Conservation (phyloP, 2,329 filamentous ascomycete genomes). For the Bimuria novae-zelandiae region DNA sequence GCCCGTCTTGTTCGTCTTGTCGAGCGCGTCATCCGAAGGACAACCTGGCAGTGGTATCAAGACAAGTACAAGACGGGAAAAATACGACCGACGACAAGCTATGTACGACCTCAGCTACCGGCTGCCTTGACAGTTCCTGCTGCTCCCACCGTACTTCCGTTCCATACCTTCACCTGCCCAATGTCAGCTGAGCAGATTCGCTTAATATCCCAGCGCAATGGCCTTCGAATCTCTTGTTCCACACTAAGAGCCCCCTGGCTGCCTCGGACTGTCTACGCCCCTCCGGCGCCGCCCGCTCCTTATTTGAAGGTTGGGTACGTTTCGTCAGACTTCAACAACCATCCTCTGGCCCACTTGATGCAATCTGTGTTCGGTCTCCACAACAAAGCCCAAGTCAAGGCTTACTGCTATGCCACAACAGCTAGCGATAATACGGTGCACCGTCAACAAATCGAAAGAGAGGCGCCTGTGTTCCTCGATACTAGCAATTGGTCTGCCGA, state of each 20-base stretch:
- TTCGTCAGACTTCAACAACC: slow-evolving; percentile 98
- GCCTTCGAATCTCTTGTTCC: slow-evolving; percentile 87
- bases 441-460: slow-evolving; percentile 87
- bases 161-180: slow-evolving; percentile 96
- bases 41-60: slow-evolving; percentile 85
- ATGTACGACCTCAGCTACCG: slow-evolving; percentile 76
- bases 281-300: slow-evolving; percentile 79
- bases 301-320: slow-evolving; percentile 93
- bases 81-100: slow-evolving; percentile 62
- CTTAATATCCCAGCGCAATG: slow-evolving; percentile 93
- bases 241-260: slow-evolving; percentile 89
- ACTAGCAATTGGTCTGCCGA: slow-evolving; percentile 86
- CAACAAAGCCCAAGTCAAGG: slow-evolving; percentile 71
- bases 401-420: slow-evolving; percentile 95
- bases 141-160: slow-evolving; percentile 92
- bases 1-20: slow-evolving; percentile 80
- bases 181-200: slow-evolving; percentile 90
- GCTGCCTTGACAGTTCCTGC: slow-evolving; percentile 74
- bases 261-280: slow-evolving; percentile 77
- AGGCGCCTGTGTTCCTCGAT: slow-evolving; percentile 89
- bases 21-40: slow-evolving; percentile 78
- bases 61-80: slow-evolving; percentile 71
- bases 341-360: slow-evolving; percentile 95
- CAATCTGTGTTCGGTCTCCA: slow-evolving; percentile 98
- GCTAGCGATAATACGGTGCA: slow-evolving; percentile 86